Evolutionary conservation across 2,329 filamentous ascomycete species (phyloP).

Genomic region (Claviceps africana): DNA sequence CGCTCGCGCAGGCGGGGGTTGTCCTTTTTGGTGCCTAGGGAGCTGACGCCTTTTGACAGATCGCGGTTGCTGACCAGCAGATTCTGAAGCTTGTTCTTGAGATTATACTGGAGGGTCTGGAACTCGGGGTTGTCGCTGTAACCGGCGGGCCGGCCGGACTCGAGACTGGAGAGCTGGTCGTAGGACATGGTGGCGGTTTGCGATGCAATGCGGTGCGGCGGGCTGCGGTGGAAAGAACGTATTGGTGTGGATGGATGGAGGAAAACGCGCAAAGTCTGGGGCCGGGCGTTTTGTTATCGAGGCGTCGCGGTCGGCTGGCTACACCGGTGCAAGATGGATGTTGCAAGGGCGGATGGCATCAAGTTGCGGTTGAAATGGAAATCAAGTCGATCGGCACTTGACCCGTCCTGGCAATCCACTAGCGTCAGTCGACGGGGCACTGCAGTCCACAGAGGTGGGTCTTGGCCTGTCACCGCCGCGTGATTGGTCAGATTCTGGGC

Average conservation of each 20-base stretch:
- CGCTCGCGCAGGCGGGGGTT: constrained; percentile 82
- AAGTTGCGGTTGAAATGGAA: neutral
- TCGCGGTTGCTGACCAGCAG: constrained; percentile 79
- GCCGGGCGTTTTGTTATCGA: neutral
- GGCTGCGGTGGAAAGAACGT: too few species aligned
- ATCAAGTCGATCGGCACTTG: neutral
- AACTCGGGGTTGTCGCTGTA: constrained; percentile 93
- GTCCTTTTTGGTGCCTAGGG: constrained; percentile 81
- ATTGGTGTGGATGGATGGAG: too few species aligned
- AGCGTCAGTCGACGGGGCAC: too few species aligned
- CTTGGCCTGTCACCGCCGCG: constrained; percentile 13
- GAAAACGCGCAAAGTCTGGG: neutral
- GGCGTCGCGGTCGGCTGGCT: neutral
- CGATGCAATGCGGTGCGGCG: neutral
- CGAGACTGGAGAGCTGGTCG: constrained; percentile 70
- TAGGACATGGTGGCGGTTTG: constrained; percentile 58
- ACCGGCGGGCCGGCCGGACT: constrained; percentile 61
- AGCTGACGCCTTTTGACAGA: constrained; percentile 68
- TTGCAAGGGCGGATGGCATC: neutral
- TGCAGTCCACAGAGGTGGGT: neutral
- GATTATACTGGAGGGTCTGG: constrained; percentile 62
- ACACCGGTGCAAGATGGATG: neutral
- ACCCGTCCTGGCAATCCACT: neutral
- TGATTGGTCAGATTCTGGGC: constrained; percentile 10
- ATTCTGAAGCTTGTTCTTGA: constrained; percentile 80